These are phyloP conservation scores for Hamamelis virginiana DNA, from an alignment of 164 flowering plant species.

Conservation along the genomic window DNA sequence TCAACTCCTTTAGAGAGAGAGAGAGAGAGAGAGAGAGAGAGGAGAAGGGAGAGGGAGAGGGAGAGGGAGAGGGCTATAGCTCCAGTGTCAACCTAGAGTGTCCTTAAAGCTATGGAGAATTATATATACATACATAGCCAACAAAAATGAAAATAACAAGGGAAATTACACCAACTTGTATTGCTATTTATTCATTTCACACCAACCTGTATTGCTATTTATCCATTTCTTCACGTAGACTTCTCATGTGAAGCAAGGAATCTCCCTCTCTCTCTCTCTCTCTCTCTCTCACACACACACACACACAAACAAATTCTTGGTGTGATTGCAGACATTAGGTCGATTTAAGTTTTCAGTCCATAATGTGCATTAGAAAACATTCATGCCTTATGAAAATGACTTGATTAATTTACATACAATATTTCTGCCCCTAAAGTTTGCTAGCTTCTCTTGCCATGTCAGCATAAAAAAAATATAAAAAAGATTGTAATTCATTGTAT, in stretches of 20 bases:
- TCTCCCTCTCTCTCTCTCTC: constrained; percentile 13
- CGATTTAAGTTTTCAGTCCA: too few relatives aligned
- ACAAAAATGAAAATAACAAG: not conserved
- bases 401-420: too few relatives aligned
- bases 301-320: too few relatives aligned
- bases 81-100: constrained; percentile 41
- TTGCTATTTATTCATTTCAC: constrained; percentile 16
- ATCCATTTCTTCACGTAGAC: constrained; percentile 36
- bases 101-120: constrained; percentile 27
- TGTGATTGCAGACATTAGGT: too few relatives aligned
- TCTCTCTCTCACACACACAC: too few relatives aligned
- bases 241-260: constrained; percentile 40
- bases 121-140: constrained; percentile 3
- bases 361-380: too few relatives aligned
- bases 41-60: constrained; percentile 1
- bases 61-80: constrained; percentile 15
- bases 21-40: constrained; percentile 17
- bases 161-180: constrained; percentile 12
- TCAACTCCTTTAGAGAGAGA: constrained; percentile 30
- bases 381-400: too few relatives aligned
- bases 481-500: too few relatives aligned
- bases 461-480: too few relatives aligned
- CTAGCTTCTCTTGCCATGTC: too few relatives aligned
- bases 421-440: too few relatives aligned
- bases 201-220: not conserved